phyloP scores from a whole-genome alignment of 192 early-diverging fungal species.

The Backusella morwellensis region DNA sequence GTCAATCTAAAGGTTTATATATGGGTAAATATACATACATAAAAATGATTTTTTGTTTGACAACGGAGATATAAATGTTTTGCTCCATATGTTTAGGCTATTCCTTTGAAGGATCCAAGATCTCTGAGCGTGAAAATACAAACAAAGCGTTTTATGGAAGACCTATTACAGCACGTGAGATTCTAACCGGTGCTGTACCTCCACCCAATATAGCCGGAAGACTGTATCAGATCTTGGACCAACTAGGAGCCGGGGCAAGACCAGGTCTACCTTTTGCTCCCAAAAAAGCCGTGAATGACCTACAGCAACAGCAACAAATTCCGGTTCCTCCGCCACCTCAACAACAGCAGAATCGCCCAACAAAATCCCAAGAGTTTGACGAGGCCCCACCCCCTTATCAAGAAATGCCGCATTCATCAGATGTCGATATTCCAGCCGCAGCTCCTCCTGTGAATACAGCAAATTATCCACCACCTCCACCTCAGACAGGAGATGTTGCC shows the following conservation, averaged over 20 bases:
- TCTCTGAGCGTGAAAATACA: conserved; percentile 18
- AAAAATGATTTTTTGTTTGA: not conserved
- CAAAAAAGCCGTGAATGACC: not conserved
- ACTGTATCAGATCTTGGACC: conserved; percentile 67
- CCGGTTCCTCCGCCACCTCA: not conserved
- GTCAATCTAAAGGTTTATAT: conserved; percentile 23
- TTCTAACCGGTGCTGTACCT: conserved; percentile 39
- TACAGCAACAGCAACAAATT: not conserved
- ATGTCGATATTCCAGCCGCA: not conserved
- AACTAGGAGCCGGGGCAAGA: conserved; percentile 13
- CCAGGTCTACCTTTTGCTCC: conserved; percentile 18
- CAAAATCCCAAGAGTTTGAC: not conserved
- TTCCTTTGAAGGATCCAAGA: conserved; percentile 28
- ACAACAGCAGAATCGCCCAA: conserved; percentile 6
- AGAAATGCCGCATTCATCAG: not conserved
- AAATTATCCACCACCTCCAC: not conserved
- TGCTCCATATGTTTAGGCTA: conserved; percentile 9
- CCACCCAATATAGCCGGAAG: conserved; percentile 72
- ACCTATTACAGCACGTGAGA: conserved; percentile 18
- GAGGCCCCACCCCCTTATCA: conserved; percentile 7
- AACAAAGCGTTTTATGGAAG: conserved; percentile 22
- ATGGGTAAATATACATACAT: not conserved
- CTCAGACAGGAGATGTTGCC: not conserved
- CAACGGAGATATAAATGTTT: not conserved
- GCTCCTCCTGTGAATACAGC: not conserved